Evolutionary conservation across 2,329 filamentous ascomycete genomes (phyloP), one percentile per base, ranked within the genome.

Genomic region (Colletotrichum eleusines): DNA sequence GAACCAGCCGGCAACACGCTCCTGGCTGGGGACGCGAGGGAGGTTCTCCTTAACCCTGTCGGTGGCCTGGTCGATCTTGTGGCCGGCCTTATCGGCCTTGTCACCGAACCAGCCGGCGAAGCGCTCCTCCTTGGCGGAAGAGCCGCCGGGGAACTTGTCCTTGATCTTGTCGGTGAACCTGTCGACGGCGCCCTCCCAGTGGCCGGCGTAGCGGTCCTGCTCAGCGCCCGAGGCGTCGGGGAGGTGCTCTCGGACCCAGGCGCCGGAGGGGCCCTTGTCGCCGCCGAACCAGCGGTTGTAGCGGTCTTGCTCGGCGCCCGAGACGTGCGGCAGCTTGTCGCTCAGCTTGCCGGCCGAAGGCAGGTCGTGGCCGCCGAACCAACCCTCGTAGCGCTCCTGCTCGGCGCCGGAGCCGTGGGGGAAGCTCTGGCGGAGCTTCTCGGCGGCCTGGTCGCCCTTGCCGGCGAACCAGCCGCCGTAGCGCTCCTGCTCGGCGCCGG

Each of bases 371-470:
- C 74, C 72, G n/a, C 74, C 74, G 40, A 77, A 75, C 71, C 73
- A 75, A 8, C 73, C 46, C 11, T 72, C 71, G 42, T 71, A 74
- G 1, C 76, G 73, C 31, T 76, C 76, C 55, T 77, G 74, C 26
- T 77, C 76, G 3, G 76, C 75, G 20, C 61, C 76, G 2, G 66
- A 57, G 26, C 42, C 50, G 7, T 44, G 61, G 14, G 65, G 65
- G 3, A 68, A 16, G 40, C 54, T 51, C 50, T 44, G 9, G 35
- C 46, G 38, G 23, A 66, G 40, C 33, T 59, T 63, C 40, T 31
- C 35, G n/a, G 61, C 16, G 50, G 58, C 58, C 26, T 35, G 28
- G 26, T 60, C 57, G 7, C 44, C 63, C 71, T 68, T 72, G 55
- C 57, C 64, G 35, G 55, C 64, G 12, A 66, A 67, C 64, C 64